Evolutionary conservation across 2,329 filamentous ascomycete genomes (phyloP), one percentile per base, ranked within the genome.

Genomic region (Sclerotinia nivalis): DNA sequence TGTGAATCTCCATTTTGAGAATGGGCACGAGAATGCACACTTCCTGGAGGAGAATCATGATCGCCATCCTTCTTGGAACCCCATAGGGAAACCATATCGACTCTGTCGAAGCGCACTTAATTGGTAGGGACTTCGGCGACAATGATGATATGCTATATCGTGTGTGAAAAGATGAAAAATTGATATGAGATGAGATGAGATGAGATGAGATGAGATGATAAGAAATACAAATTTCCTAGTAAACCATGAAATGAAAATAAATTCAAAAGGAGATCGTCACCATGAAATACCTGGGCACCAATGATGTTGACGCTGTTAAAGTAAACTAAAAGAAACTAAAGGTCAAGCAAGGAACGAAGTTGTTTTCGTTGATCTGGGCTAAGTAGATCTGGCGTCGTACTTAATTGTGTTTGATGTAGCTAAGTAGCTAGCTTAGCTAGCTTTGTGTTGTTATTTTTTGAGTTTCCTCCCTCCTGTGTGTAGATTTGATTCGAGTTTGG

Each of bases 41-140:
- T 69, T 47, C 67, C 37, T 4, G 31, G 50, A 25, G 31, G 55
- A 25, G 73, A 71, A 67, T 67, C 76, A 45, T 80, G 79, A 66
- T 81, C 79, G 72, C 81, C 78, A 71, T 81, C 81, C 72, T 85
- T 84, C 75, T 83, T 86, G 49, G 81, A 82, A 68, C 84, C 84
- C 86, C 86, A 88, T 71, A 88, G 80, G 70, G 84, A 84, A 58
- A 83, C 80, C 84, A 86, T 85, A 9, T 66, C 81, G 69, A 56
- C 45, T 47, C 10, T 25, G 45, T 47, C 25, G 55, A 43, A 72
- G 37, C 22, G 31, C 52, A 31, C 55, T 28, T 22, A 18, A n/a
- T 28, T 58, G 43, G 22, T 37, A 62, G n/a, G 20, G 22, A 55
- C 58, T 65, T 64, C 22, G 54, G 59, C 37, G 58, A 49, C 49